phyloP scores from a whole-genome alignment of 768 basidiomycete genomes.

The Candolleomyces aberdarensis region DNA sequence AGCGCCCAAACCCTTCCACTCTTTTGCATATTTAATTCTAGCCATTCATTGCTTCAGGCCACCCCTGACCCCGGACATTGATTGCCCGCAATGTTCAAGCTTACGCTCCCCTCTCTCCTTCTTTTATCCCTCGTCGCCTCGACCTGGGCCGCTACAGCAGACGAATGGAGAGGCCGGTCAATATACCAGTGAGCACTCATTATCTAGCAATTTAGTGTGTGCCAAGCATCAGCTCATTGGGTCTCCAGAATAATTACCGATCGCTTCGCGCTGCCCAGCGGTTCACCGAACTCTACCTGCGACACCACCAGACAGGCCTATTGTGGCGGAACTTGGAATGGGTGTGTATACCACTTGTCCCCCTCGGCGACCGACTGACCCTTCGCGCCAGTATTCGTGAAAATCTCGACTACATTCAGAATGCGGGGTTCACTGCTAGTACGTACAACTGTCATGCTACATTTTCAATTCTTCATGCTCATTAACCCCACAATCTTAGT shows the following conservation, averaged over 20 bases:
- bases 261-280: slow-evolving; percentile 66
- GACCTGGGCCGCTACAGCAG: slow-evolving; percentile 58
- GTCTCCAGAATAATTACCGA: slow-evolving; percentile 61
- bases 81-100: slow-evolving; percentile 10
- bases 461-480: not conserved
- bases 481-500: slow-evolving; percentile 33
- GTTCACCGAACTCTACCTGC: slow-evolving; percentile 51
- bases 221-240: not conserved
- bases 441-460: slow-evolving; percentile 13
- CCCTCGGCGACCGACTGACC: not conserved
- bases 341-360: slow-evolving; percentile 27
- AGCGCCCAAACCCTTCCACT: too few species aligned
- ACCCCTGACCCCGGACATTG: not conserved
- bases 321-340: slow-evolving; percentile 88
- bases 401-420: slow-evolving; percentile 83
- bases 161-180: slow-evolving; percentile 72
- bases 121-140: slow-evolving; percentile 23
- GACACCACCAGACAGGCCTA: slow-evolving; percentile 60
- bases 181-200: slow-evolving; percentile 67
- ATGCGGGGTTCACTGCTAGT: slow-evolving; percentile 81
- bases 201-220: not conserved
- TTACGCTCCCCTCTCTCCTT: slow-evolving; percentile 18
- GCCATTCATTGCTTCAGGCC: too few species aligned
- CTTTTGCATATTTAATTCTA: too few species aligned
- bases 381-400: slow-evolving; percentile 45